Evolutionary conservation across 169 alveolate genomes (phyloP).

Genomic region (Plasmodium billcollinsi): DNA sequence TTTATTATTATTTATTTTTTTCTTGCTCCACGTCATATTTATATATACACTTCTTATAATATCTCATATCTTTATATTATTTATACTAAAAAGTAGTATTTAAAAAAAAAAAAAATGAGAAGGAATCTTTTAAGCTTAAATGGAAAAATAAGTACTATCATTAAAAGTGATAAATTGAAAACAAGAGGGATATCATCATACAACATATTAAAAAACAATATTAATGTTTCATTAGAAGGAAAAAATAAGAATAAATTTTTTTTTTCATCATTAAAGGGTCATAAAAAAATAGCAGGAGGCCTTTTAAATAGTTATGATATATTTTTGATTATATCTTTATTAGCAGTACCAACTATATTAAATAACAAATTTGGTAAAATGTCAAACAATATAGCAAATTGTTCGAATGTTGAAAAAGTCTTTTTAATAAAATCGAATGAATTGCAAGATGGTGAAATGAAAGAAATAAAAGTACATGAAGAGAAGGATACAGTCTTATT

Average conservation of each 20-base stretch:
- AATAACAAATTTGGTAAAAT: not conserved
- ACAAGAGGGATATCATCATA: not conserved
- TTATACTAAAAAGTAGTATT: too few species aligned
- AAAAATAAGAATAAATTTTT: not conserved
- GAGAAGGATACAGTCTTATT: conserved; percentile 81
- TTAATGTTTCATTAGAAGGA: not conserved
- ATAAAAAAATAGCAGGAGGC: not conserved
- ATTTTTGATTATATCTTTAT: conserved; percentile 11
- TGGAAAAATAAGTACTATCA: not conserved
- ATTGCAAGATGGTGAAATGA: conserved; percentile 84
- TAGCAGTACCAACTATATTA: conserved; percentile 11
- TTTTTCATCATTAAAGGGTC: not conserved
- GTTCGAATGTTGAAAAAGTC: conserved; percentile 55
- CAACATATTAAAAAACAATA: not conserved
- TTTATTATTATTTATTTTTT: too few species aligned
- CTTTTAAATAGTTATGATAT: conserved; percentile 13
- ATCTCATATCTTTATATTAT: too few species aligned
- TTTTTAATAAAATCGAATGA: conserved; percentile 76
- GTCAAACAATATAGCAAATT: conserved; percentile 10
- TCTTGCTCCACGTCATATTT: not conserved
- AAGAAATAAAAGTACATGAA: conserved; percentile 78
- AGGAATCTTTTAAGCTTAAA: conserved; percentile 1
- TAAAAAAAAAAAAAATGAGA: not conserved
- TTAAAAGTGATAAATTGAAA: not conserved
- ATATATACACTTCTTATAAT: not conserved